phyloP scores from a whole-genome alignment of 192 early-diverging fungal species.

The Coemansia sp. region DNA sequence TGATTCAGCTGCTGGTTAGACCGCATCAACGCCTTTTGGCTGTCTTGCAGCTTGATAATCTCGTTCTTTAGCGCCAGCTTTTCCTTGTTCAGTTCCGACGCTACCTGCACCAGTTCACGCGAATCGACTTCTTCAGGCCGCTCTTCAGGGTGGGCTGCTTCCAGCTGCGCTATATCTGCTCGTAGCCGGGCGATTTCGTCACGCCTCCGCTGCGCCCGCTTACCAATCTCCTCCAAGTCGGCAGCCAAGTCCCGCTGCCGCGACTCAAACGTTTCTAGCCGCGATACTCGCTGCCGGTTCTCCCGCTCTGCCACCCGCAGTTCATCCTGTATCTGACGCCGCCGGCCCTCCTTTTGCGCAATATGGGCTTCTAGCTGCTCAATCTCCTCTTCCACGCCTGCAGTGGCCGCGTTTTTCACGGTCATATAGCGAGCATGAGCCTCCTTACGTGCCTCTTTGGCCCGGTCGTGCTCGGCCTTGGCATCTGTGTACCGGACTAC shows the following conservation, averaged over 20 bases:
- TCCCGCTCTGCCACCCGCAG: conserved; percentile 9
- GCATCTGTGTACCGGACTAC: conserved; percentile 61
- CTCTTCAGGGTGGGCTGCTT: conserved; percentile 13
- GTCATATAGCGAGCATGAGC: conserved; percentile 43
- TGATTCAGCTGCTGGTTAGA: conserved; percentile 18
- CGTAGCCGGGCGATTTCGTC: conserved; percentile 40
- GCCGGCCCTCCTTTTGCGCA: conserved; percentile 14
- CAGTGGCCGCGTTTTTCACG: conserved; percentile 13
- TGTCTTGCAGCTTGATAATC: conserved; percentile 42
- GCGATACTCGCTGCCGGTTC: conserved; percentile 12
- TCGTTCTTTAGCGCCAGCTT: conserved; percentile 46
- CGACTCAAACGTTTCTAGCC: conserved; percentile 24
- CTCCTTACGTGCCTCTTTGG: conserved; percentile 42
- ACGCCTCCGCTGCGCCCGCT: conserved; percentile 39
- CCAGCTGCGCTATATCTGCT: conserved; percentile 32
- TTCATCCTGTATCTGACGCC: conserved; percentile 14
- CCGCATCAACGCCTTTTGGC: conserved; percentile 45
- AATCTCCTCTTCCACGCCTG: conserved; percentile 34
- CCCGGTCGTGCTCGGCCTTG: conserved; percentile 56
- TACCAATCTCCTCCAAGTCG: conserved; percentile 34
- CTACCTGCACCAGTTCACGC: conserved; percentile 24
- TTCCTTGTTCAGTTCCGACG: conserved; percentile 30
- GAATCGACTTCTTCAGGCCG: conserved; percentile 10
- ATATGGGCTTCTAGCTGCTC: conserved; percentile 26
- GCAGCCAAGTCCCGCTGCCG: conserved; percentile 23